Conservation (phyloP, 2,329 filamentous ascomycete genomes). For the Chalara sp. region DNA sequence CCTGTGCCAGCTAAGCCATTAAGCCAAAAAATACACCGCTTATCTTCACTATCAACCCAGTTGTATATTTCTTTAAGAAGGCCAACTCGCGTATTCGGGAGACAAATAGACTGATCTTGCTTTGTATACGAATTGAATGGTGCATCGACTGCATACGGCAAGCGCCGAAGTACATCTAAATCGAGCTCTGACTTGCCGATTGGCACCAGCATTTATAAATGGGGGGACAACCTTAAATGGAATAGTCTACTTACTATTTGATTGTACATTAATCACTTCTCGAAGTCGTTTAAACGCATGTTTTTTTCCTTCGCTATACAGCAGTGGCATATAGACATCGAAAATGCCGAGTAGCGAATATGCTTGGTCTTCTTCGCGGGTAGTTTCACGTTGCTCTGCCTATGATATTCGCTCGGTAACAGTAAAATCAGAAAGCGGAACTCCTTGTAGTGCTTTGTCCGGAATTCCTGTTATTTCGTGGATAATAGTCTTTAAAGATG, state of each 20-base stretch:
- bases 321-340: too few relatives aligned
- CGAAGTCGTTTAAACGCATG: constrained; percentile 29
- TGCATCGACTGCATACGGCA: not conserved
- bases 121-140: not conserved
- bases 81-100: not conserved
- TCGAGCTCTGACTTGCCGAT: not conserved
- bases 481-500: not conserved
- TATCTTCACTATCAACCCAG: not conserved
- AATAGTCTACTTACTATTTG: not conserved
- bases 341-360: too few relatives aligned
- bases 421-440: not conserved
- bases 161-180: not conserved
- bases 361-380: not conserved
- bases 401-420: not conserved
- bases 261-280: constrained; percentile 23
- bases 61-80: not conserved
- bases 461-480: not conserved
- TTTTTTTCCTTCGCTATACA: not conserved
- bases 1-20: not conserved
- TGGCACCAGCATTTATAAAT: not conserved
- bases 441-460: not conserved
- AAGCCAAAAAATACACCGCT: not conserved
- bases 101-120: not conserved
- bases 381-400: not conserved
- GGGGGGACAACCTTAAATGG: not conserved